phyloP scores from a whole-genome alignment of 352 stramenopile genomes.

The Globisporangium sylvaticum region DNA sequence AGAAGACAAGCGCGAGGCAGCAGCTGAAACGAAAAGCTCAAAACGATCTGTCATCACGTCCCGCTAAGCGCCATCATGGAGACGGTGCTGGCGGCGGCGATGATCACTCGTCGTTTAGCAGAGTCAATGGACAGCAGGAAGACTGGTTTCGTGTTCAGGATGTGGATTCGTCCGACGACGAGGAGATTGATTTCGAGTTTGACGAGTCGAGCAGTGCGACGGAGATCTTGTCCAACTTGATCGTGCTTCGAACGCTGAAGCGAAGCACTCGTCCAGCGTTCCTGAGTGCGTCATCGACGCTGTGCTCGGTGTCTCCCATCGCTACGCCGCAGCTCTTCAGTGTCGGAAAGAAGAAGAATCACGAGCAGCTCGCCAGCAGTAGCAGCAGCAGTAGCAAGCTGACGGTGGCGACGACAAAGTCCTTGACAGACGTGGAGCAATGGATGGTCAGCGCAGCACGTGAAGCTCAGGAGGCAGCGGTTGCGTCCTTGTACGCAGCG shows the following conservation, averaged over 20 bases:
- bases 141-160: constrained; percentile 12
- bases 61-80: constrained; percentile 31
- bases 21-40: constrained; percentile 41
- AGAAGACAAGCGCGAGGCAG: constrained; percentile 28
- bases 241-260: constrained; percentile 70
- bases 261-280: constrained; percentile 42
- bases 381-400: not conserved
- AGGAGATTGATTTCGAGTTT: constrained; percentile 61
- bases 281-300: constrained; percentile 29
- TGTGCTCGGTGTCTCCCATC: constrained; percentile 43
- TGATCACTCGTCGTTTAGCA: not conserved
- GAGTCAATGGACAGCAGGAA: constrained; percentile 6
- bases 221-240: constrained; percentile 73
- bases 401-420: constrained; percentile 4
- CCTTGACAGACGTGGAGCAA: constrained; percentile 45
- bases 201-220: constrained; percentile 72
- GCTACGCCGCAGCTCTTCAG: constrained; percentile 11
- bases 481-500: constrained; percentile 77
- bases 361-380: constrained; percentile 7
- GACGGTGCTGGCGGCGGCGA: not conserved
- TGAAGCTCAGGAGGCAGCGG: constrained; percentile 59
- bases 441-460: constrained; percentile 46
- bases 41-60: constrained; percentile 27
- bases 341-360: not conserved
- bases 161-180: constrained; percentile 40